Evolutionary conservation across 371 early-diverging fungal genomes (phyloP).

Genomic region (Sporodiniella umbellata): DNA sequence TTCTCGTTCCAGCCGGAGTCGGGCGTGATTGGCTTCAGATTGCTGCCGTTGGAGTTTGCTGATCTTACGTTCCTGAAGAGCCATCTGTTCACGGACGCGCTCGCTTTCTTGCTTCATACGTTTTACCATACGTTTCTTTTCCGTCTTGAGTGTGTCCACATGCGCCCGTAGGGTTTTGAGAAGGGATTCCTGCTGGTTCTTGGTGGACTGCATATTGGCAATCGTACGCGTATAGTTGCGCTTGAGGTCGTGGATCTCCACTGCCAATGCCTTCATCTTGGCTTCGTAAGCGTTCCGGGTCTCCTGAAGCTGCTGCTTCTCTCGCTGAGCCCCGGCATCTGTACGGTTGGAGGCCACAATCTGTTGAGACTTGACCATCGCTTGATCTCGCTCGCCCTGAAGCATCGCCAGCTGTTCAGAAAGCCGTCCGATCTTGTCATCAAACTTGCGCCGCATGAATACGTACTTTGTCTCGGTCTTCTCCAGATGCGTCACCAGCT

Average conservation of each 20-base stretch:
- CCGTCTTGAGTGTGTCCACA: conserved; percentile 66
- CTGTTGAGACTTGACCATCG: conserved; percentile 45
- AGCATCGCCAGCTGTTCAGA: conserved; percentile 56
- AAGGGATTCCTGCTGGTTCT: conserved; percentile 52
- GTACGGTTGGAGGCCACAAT: conserved; percentile 20
- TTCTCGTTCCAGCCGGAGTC: conserved; percentile 66
- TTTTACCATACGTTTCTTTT: conserved; percentile 78
- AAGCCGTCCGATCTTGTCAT: conserved; percentile 60
- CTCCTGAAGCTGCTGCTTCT: conserved; percentile 43
- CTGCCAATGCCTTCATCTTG: conserved; percentile 64
- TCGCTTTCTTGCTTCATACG: conserved; percentile 77
- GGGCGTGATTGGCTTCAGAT: conserved; percentile 59
- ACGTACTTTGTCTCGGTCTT: conserved; percentile 54
- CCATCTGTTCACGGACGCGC: conserved; percentile 64
- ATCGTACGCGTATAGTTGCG: conserved; percentile 61
- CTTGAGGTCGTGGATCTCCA: conserved; percentile 67
- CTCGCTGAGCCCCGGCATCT: conserved; percentile 25
- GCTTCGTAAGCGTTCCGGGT: conserved; percentile 63
- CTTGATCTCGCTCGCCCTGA: conserved; percentile 68
- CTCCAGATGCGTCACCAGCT: conserved; percentile 54
- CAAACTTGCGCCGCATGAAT: conserved; percentile 67
- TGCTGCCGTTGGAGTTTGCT: conserved; percentile 69
- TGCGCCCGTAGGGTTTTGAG: conserved; percentile 51
- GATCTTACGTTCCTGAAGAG: conserved; percentile 68
- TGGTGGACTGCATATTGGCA: conserved; percentile 50